Base-by-base conservation (phyloP, 1,139 yeast genomes). In the Taphrina sp. region DNA sequence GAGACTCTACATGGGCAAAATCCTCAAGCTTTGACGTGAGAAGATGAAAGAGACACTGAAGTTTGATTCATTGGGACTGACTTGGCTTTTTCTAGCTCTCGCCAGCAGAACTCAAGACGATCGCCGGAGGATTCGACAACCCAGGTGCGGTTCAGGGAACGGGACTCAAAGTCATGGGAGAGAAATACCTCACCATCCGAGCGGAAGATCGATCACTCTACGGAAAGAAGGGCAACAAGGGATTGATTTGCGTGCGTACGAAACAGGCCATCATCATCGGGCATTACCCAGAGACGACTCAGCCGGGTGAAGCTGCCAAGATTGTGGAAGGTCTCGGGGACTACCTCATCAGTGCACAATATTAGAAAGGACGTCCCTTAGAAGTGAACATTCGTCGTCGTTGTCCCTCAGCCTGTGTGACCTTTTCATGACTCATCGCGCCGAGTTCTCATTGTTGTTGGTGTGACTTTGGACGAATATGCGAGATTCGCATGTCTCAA, bases 251-350 rank as follows among this genome's bases (percentile, higher is more conserved):
- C 62, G 96, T 92, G 53, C 84, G 95, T 76, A 89, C 97, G 59
- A 85, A 82, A 69, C 97, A 90, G 72, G 89, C 97, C 39, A 82
- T 92, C 59, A 74, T 92, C 68, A 74, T 94, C 67, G 96, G 94
- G n/a, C 97, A 92, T 72, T 94, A 92, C 70, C 95, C 96, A 12
- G 79, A 83, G 17, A 88, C 88, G 58, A 83, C 87, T 52, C 94
- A 83, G 69, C 89, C 97, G 29, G 96, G 95, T 64, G 96, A 87
- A 68, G 98, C 98, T 58, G 85, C 96, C 61, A 80, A 85, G 65
- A 84, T 89, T 62, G 96, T 90, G 58, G 98, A 92, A 71, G 90
- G 88, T 69, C 79, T 92, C 74, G 97, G 95, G 43, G 97, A 90
- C 70, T 90, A 92, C 69, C 79, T 92, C 73, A 88, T 90, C 68